Evolutionary conservation across 164 flowering plant species (phyloP), one percentile per base, ranked within the genome.

Genomic region (Vitis amurensis): DNA sequence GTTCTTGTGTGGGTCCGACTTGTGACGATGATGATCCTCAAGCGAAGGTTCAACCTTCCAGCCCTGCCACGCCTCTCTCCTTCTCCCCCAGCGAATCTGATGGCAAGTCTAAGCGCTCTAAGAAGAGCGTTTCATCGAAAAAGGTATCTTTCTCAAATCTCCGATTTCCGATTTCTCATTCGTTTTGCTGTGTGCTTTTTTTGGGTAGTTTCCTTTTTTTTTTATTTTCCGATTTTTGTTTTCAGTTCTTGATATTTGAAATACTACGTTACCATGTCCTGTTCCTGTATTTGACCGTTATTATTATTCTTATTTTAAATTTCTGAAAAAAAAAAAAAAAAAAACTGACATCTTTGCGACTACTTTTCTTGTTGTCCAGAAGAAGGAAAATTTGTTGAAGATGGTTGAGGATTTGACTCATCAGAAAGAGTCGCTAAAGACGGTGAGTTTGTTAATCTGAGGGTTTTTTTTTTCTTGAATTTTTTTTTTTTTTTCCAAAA

Each of bases 21-120:
- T 15, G 50, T 11, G 67, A 37, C 4, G 73, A 75, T 59, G 77
- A 23, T 23, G 27, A 23, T 23, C 27, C 27, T 23, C 27, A 0
- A 23, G 27, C 27, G 27, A 23, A 23, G 27, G 27, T 23, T 23
- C 2, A 23, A 23, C 27, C 27, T 68, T 47, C 15, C 0, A 84
- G 89, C 37, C 89, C 91, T n/a, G 78, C 76, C 0, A 78, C 88
- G 12, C 89, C 88, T 19, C 81, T 86, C 11, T 80, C 80, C 3
- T 84, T 82, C 74, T 69, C 79, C 14, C 83, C 81, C 6, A 80
- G 80, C 55, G 88, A 88, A 63, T 79, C 85, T 19, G 86, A 85
- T n/a, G 80, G 65, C 2, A 78, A 74, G 53, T 61, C 50, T 31
- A 77, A 70, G 52, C 64, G 8, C 27, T 74, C 55, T 53, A 79